These are phyloP conservation scores for Colletotrichum sp. DNA, from an alignment of 2,329 filamentous ascomycete genomes.

Conservation along the genomic window DNA sequence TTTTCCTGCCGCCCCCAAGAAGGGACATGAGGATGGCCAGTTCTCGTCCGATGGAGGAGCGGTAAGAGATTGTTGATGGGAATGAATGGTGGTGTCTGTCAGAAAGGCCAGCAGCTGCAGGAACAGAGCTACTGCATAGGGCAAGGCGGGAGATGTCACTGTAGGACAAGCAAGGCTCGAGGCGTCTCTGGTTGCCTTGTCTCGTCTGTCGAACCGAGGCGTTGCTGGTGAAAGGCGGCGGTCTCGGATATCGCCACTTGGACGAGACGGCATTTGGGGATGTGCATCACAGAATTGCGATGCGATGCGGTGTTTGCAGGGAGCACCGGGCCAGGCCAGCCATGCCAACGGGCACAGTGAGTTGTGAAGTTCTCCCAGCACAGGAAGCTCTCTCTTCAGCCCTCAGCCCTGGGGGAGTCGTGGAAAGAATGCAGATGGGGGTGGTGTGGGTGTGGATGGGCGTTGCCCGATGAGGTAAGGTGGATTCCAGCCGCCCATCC, in stretches of 20 bases:
- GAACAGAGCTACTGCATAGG: constrained; percentile 7
- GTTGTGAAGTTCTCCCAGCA: background rate
- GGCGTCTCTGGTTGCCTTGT: background rate
- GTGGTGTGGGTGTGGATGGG: background rate
- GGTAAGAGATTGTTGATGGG: background rate
- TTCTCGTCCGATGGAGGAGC: background rate
- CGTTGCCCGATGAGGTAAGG: background rate
- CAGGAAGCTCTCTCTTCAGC: background rate
- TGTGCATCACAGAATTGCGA: background rate
- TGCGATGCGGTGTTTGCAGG: background rate
- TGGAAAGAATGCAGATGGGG: background rate
- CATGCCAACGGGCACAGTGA: background rate
- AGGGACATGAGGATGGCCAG: background rate
- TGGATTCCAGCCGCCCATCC: constrained; percentile 11
- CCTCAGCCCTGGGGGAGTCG: background rate
- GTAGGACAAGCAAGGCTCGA: background rate
- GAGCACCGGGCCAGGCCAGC: background rate
- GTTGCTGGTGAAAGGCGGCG: background rate
- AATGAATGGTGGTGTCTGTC: background rate
- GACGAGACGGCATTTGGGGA: background rate
- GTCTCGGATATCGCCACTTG: background rate
- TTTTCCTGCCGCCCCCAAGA: background rate
- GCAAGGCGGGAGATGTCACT: background rate
- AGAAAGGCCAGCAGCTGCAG: constrained; percentile 5
- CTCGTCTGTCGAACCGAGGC: background rate